These are phyloP conservation scores for Ceratobasidium papillatum DNA, from an alignment of 1,284 basidiomycete genomes.

Conservation along the genomic window DNA sequence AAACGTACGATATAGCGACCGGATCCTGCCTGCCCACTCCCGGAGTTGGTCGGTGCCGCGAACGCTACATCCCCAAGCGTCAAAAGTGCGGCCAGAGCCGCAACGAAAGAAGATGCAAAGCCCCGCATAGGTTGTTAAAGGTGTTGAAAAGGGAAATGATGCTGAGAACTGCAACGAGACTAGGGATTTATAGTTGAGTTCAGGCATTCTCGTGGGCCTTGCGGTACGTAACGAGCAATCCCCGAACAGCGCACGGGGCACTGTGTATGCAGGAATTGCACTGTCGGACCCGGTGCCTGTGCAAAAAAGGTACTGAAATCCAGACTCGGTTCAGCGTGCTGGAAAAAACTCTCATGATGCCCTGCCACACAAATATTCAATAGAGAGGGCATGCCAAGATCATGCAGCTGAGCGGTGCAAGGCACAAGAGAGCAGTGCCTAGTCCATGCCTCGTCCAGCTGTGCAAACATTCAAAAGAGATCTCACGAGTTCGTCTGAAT, in stretches of 20 bases:
- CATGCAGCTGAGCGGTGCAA: not conserved
- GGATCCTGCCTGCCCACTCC: not conserved
- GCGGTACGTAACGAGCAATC: not conserved
- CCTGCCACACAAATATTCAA: not conserved
- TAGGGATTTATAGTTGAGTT: not conserved
- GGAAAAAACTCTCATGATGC: not conserved
- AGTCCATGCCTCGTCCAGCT: not conserved
- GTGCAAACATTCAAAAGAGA: too few relatives aligned
- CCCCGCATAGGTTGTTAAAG: not conserved
- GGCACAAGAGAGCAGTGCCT: not conserved
- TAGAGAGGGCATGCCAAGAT: not conserved
- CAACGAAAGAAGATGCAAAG: not conserved
- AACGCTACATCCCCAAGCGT: not conserved
- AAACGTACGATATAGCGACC: slow-evolving; percentile 26
- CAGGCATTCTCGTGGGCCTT: not conserved
- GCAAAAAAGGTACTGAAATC: not conserved
- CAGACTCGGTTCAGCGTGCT: not conserved
- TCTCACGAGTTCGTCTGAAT: too few relatives aligned
- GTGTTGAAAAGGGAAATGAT: not conserved
- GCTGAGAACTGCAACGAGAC: not conserved
- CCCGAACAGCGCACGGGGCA: not conserved
- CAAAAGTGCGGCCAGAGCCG: not conserved
- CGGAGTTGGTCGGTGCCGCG: not conserved
- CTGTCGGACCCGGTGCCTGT: slow-evolving; percentile 6
- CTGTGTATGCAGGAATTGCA: not conserved